Percentiles rank a stretch among this genome's conserved stretches.
phyloP scores from a whole-genome alignment of 2,329 filamentous ascomycete genomes.

The Nigrograna mackinnonii region DNA sequence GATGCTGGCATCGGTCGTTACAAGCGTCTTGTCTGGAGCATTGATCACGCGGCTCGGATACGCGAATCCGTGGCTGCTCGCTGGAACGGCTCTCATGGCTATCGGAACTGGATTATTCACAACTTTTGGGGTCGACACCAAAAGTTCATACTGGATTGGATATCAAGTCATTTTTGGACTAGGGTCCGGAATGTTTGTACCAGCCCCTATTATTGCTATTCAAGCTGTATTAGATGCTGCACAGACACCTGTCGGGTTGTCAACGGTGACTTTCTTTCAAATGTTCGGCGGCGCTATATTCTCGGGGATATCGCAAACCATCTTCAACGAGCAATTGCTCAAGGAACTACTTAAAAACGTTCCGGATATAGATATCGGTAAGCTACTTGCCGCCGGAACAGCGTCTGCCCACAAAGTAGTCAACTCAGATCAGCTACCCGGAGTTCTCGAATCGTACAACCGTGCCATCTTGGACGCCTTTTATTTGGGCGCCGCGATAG shows the following conservation, averaged over 20 bases:
- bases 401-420: conserved; percentile 61
- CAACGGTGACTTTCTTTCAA: conserved; percentile 60
- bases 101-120: conserved; percentile 27
- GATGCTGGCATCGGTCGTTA: conserved; percentile 35
- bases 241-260: conserved; percentile 44
- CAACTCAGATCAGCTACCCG: conserved; percentile 49
- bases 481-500: conserved; percentile 48
- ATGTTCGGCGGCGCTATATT: conserved; percentile 66
- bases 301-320: conserved; percentile 65
- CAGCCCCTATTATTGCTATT: conserved; percentile 42
- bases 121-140: conserved; percentile 15
- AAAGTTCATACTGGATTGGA: conserved; percentile 24
- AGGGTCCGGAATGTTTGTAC: conserved; percentile 45
- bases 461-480: conserved; percentile 59
- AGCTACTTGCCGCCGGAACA: conserved; percentile 49
- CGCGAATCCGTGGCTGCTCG: conserved; percentile 39
- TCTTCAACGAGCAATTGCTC: conserved; percentile 68
- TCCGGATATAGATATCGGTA: conserved; percentile 41
- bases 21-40: conserved; percentile 32
- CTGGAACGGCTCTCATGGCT: conserved; percentile 26
- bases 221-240: conserved; percentile 40
- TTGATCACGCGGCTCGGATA: conserved; percentile 26
- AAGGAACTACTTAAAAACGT: conserved; percentile 47
- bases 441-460: conserved; percentile 66
- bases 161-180: conserved; percentile 35